These are phyloP conservation scores for Trichosanthes cucumerina DNA, from an alignment of 306 rosid genomes.

Conservation along the genomic window DNA sequence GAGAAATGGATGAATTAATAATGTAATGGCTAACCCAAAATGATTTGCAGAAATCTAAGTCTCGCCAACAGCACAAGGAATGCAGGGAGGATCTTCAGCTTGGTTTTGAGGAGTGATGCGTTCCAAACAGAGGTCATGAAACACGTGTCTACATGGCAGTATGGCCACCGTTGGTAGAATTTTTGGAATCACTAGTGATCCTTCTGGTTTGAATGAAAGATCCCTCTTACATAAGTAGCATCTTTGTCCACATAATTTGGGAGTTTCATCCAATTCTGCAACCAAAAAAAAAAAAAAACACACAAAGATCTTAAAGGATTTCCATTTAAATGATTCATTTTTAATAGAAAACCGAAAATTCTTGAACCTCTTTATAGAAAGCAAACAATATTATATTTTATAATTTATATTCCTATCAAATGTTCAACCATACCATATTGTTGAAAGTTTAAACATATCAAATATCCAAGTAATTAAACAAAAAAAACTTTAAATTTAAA, in stretches of 20 bases:
- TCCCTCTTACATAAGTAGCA: slow-evolving; percentile 57
- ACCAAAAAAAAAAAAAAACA: too few relatives aligned
- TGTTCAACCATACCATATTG: too few relatives aligned
- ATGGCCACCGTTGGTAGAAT: slow-evolving; percentile 29
- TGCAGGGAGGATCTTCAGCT: slow-evolving; percentile 46
- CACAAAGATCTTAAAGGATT: too few relatives aligned
- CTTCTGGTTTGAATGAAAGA: slow-evolving; percentile 42
- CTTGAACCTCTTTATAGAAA: too few relatives aligned
- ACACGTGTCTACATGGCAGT: slow-evolving; percentile 59
- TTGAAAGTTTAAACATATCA: too few relatives aligned
- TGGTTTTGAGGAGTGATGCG: slow-evolving; percentile 41
- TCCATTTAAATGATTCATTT: too few relatives aligned
- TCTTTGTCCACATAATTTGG: slow-evolving; percentile 25
- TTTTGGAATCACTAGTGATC: slow-evolving; percentile 25
- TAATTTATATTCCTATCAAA: too few relatives aligned
- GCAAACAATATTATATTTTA: too few relatives aligned
- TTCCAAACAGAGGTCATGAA: slow-evolving; percentile 47
- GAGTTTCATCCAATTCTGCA: slow-evolving; percentile 16
- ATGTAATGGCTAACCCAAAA: background rate
- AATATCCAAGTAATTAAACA: too few relatives aligned
- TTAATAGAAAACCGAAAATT: too few relatives aligned
- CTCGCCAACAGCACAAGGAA: slow-evolving; percentile 44
- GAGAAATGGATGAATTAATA: background rate
- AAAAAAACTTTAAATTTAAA: too few relatives aligned
- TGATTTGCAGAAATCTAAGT: background rate